These are phyloP conservation scores for Dioscorea dumetorum DNA, from an alignment of 106 monocot species.

Conservation along the genomic window DNA sequence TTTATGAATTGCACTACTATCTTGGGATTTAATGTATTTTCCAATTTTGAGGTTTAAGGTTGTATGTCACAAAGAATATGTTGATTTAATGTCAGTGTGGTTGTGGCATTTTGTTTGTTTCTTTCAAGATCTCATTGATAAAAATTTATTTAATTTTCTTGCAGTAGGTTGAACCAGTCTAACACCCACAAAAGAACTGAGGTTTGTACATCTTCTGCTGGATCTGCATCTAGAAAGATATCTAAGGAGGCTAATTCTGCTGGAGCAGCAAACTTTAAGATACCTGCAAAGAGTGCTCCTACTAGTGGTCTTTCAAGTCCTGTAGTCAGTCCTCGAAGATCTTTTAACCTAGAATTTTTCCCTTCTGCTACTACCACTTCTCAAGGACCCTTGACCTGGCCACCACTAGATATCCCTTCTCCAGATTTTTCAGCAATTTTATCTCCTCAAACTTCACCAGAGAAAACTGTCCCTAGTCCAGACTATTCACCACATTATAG, in stretches of 20 bases:
- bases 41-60: not conserved
- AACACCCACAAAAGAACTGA: conserved; percentile 37
- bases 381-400: conserved; percentile 33
- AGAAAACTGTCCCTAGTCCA: conserved; percentile 35
- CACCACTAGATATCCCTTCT: conserved; percentile 36
- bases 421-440: conserved; percentile 26
- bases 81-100: not conserved
- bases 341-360: conserved; percentile 38
- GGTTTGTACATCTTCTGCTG: conserved; percentile 18
- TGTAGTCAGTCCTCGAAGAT: conserved; percentile 53
- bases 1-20: too few species aligned
- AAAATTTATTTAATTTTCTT: conserved; percentile 3
- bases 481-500: conserved; percentile 46
- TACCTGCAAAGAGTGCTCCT: conserved; percentile 85
- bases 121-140: not conserved
- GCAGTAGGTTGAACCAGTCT: conserved; percentile 28
- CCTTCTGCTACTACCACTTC: conserved; percentile 19
- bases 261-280: conserved; percentile 36
- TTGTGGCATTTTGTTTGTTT: not conserved
- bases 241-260: conserved; percentile 35
- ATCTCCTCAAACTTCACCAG: conserved; percentile 29
- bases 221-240: conserved; percentile 22
- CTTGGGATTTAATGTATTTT: not conserved
- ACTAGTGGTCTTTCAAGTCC: conserved; percentile 77
- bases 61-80: not conserved